phyloP scores from a whole-genome alignment of 2,329 filamentous ascomycete species.

The Paraconiothyrium sp. region DNA sequence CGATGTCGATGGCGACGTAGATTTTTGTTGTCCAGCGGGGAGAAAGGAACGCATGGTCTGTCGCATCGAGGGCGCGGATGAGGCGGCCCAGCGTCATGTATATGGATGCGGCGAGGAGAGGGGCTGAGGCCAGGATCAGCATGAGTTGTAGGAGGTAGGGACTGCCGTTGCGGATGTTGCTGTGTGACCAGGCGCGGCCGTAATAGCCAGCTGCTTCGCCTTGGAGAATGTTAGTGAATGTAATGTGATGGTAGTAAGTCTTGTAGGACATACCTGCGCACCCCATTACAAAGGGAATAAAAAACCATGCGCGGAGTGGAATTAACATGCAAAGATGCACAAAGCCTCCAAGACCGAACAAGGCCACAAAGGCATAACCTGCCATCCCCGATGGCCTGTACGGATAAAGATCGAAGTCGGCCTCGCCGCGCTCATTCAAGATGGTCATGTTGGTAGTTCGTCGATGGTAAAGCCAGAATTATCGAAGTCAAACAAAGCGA shows the following conservation, averaged over 20 bases:
- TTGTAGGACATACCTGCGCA: conserved; percentile 53
- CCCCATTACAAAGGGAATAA: conserved; percentile 63
- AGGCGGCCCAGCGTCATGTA: conserved; percentile 61
- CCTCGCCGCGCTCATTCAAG: conserved; percentile 15
- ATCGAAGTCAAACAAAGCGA: background rate
- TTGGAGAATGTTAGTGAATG: conserved; percentile 1
- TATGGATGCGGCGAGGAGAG: conserved; percentile 60
- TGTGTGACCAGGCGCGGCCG: conserved; percentile 23
- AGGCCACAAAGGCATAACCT: conserved; percentile 25
- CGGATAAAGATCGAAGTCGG: conserved; percentile 29
- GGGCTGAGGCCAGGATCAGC: conserved; percentile 57
- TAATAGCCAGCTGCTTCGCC: conserved; percentile 34
- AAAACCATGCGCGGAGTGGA: conserved; percentile 53
- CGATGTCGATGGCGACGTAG: conserved; percentile 33
- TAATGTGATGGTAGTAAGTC: too few species aligned
- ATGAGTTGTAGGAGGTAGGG: conserved; percentile 56
- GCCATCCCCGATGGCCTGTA: conserved; percentile 26
- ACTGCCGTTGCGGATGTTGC: conserved; percentile 24
- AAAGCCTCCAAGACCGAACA: conserved; percentile 25
- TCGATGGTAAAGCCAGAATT: background rate
- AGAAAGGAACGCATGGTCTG: conserved; percentile 50
- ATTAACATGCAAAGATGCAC: conserved; percentile 22
- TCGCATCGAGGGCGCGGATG: conserved; percentile 51
- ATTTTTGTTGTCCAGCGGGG: conserved; percentile 40
- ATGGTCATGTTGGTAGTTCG: background rate